Base-by-base conservation (phyloP, 352 stramenopile genomes). In the Phytophthora citrophthora region DNA sequence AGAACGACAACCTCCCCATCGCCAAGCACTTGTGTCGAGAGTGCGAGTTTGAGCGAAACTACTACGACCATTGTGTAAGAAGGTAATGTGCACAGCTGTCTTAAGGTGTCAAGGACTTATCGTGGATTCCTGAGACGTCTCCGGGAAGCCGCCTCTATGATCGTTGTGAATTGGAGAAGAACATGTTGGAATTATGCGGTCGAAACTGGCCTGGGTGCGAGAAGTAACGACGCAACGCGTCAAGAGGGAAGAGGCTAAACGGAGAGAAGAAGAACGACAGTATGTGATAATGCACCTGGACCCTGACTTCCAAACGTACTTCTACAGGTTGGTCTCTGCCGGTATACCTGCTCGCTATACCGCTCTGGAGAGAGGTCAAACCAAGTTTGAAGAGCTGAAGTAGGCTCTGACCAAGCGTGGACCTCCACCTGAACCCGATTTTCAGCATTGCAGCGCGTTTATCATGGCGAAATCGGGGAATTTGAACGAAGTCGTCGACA, bases 1-100 rank as follows among this genome's bases (percentile, higher is more conserved):
- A 69, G 39, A 54, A 69, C 15, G 53, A 64, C 23, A 62, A 52
- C 18, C 61, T 23, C n/a, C n/a, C n/a, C n/a, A n/a, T n/a, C n/a
- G n/a, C n/a, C n/a, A n/a, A n/a, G n/a, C n/a, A 24, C 26, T 23
- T 31, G 5, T 49, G 43, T 26, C 23, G 4, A 34, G 43, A 31
- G 10, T 34, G 20, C 34, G n/a, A 39, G 16, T 44, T 39, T 20
- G 7, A 7, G 7, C 4, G 4, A 13, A n/a, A 38, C 23, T n/a
- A 11, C 23, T 23, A 52, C 24, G 11, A 16, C 8, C 11, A 16
- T 18, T 27, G 4, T 2, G 3, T 50, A 7, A 8, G 7, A 13
- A 34, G 9, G n/a, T 7, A 1, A 12, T 5, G 8, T 27, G 13
- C 44, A 16, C 29, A 23, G 13, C 20, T 7, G 24, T 36, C n/a